phyloP scores from a whole-genome alignment of 2,329 filamentous ascomycete genomes.

The Pseudocercospora cruenta region DNA sequence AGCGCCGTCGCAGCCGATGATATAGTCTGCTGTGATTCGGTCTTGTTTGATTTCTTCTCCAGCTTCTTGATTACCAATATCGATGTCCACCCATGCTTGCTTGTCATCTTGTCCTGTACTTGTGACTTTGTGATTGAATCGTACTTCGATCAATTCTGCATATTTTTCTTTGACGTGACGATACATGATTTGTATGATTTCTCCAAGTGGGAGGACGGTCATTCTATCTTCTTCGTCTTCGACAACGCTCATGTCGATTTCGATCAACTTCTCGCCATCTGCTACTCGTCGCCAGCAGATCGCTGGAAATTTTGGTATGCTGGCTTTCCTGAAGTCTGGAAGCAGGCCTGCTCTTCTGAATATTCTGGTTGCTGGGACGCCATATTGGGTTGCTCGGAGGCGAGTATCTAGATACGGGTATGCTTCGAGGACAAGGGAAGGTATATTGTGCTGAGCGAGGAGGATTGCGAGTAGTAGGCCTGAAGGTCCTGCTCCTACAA shows the following conservation, averaged over 20 bases:
- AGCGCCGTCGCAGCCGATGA: conserved; percentile 38
- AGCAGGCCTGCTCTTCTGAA: conserved; percentile 44
- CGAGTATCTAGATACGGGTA: conserved; percentile 35
- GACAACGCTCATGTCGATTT: conserved; percentile 33
- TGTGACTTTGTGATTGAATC: conserved; percentile 33
- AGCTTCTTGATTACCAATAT: conserved; percentile 31
- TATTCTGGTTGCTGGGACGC: conserved; percentile 46
- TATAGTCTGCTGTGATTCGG: conserved; percentile 31
- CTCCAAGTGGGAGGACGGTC: conserved; percentile 33
- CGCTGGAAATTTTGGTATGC: conserved; percentile 29
- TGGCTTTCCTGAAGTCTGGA: conserved; percentile 39
- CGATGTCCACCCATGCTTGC: conserved; percentile 34
- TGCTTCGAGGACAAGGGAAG: conserved; percentile 32
- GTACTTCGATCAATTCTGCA: conserved; percentile 30
- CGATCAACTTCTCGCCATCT: conserved; percentile 32
- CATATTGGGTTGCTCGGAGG: conserved; percentile 49
- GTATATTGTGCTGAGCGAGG: conserved; percentile 30
- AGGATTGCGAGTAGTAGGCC: conserved; percentile 35
- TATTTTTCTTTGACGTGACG: conserved; percentile 29
- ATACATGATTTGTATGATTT: conserved; percentile 35
- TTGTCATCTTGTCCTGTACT: conserved; percentile 33
- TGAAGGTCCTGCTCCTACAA: conserved; percentile 38
- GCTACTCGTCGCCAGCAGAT: conserved; percentile 35
- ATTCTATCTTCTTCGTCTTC: conserved; percentile 33
- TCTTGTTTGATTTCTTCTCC: conserved; percentile 28